Base-by-base conservation (phyloP, 2,329 filamentous ascomycete genomes). In the Fusarium keratoplasticum region DNA sequence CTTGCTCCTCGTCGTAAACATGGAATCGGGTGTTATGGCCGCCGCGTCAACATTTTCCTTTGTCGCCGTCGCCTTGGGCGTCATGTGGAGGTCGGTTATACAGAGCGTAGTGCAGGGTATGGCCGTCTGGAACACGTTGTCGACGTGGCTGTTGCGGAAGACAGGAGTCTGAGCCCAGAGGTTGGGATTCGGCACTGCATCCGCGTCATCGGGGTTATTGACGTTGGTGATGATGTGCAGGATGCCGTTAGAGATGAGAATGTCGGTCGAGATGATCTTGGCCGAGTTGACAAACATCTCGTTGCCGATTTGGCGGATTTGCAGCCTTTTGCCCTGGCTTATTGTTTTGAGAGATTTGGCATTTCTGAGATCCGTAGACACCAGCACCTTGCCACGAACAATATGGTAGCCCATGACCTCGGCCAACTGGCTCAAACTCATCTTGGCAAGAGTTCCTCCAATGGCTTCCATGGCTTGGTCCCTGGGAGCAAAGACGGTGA, bases 401-500 rank as follows among this genome's bases (percentile, higher is more conserved):
- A 93, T 86, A 79, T 94, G 92, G 82, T 94, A 94, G 29, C 85
- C 82, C 36, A 94, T 84, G 60, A 93, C 86, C 31, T 80, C 80
- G 3, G 84, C 80, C 2, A 93, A 83, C 16, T 89, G 80, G 6
- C 85, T 80, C 0, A 81, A 78, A 27, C 84, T 84, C 33, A 91
- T 80, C 66, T 85, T 85, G 31, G 81, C 79, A 13, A 90, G 77
- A 29, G 86, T 82, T 59, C 85, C 89, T 65, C 87, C 89, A 50
- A 93, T 88, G 29, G 83, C 81, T 36, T 87, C 83, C 82, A 93
- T 90, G 14, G 90, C 90, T 2, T 83, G 83, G 79, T 92, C 90
- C 77, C 83, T 86, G 2, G 92, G 91, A 1, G 88, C 90, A 72
- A 94, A 93, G 70, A 93, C 85, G 64, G 92, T 93, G 42, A 93